Evolutionary conservation across 2,329 filamentous ascomycete species (phyloP), one percentile per base, ranked within the genome.

Genomic region (Trichophyton schoenleinii): DNA sequence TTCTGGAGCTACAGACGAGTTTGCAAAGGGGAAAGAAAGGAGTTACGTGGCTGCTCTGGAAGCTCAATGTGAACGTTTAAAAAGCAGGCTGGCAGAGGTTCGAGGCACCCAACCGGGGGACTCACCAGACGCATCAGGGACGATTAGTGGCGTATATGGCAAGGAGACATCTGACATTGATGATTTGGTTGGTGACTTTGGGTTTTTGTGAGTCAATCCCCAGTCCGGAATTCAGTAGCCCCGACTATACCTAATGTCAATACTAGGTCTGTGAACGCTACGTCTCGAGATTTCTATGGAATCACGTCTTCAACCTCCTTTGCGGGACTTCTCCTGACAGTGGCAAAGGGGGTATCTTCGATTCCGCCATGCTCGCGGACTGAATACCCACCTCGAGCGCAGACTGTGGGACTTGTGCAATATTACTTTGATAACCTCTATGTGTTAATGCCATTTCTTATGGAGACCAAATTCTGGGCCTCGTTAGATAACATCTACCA

Each of bases 1-100:
- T 73, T 96, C 91, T 5, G 91, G 91, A 61, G 91, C 91, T 6
- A 96, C 95, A 69, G 92, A 97, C 70, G 91, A 96, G 72, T 97
- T 96, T 74, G 91, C 92, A 0, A 83, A 91, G 64, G 94, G 94
- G 64, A 97, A 97, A 74, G 94, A 97, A 71, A 82, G 92, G 69
- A 97, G 91, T 74, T 99, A 97, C 79, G 91, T 97, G 52, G 90
- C 92, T 6, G 95, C 92, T 0, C 81, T 99, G n/a, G 92, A 97
- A 73, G 84, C 91, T 15, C 86, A 89, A 62, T 87, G 95, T 66
- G 91, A 97, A 72, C 89, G 88, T 73, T 82, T 97, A 7, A 89
- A 96, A 73, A 87, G 85, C 70, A 85, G 86, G 62, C 81, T 96
- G 55, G 73, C 75, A 20, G 79, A 81, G 63, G 67, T 74, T 5